Percentiles rank a stretch among this genome's conserved stretches.
Conservation (phyloP, 163 green algal species). For the Scenedesmus sp. region DNA sequence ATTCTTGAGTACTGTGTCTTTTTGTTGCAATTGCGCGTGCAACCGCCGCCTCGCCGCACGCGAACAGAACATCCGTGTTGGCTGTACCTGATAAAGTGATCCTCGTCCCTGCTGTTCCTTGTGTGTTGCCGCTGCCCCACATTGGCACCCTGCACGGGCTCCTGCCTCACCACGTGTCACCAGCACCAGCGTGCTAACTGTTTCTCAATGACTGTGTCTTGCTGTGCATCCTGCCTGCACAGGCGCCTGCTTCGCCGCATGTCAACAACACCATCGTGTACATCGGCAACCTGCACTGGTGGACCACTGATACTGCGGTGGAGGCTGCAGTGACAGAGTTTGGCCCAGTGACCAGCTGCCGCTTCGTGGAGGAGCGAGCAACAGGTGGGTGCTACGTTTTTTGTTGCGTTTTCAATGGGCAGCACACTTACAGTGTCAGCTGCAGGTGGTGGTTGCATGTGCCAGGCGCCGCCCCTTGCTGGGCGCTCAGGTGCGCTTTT, state of each 20-base stretch:
- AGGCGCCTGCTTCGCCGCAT: background rate
- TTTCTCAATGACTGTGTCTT: no score
- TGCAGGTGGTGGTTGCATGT: no score
- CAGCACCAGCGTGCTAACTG: conserved; percentile 46
- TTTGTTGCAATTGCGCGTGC: background rate
- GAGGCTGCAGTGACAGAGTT: conserved; percentile 63
- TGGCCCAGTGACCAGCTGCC: conserved; percentile 53
- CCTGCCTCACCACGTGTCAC: conserved; percentile 2
- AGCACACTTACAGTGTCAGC: no score
- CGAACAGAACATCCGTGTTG: no score
- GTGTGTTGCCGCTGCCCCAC: no score
- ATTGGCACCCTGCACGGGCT: background rate
- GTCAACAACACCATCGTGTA: conserved; percentile 65
- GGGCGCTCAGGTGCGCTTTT: no score
- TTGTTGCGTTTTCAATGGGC: no score
- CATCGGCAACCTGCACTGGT: conserved; percentile 82
- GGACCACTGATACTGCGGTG: conserved; percentile 88
- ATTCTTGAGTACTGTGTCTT: no score
- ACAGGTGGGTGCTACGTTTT: background rate
- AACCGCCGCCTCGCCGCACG: no score
- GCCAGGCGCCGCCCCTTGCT: no score
- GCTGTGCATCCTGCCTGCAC: background rate
- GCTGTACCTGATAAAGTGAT: no score
- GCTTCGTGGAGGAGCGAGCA: conserved; percentile 85
- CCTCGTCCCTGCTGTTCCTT: no score